Evolutionary conservation across 495 filamentous ascomycete genomes (phyloP).

Genomic region (Durotheca rogersii): DNA sequence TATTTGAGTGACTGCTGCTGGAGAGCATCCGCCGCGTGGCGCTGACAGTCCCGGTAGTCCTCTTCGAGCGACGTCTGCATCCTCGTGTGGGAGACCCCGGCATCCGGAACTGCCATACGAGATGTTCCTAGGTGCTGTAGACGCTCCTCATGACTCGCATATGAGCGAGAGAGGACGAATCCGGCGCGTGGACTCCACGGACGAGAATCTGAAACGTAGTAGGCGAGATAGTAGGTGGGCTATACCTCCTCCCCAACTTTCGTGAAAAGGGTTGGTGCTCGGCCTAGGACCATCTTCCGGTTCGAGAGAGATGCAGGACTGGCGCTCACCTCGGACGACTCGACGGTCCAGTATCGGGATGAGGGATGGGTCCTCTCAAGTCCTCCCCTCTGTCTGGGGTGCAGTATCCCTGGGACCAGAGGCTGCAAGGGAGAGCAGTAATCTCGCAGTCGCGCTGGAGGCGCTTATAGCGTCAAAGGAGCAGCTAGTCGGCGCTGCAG

Average conservation of each 20-base stretch:
- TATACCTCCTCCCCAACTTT: slow-evolving; percentile 9
- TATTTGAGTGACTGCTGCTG: slow-evolving; percentile 15
- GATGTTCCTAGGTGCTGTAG: slow-evolving; percentile 17
- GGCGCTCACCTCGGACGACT: slow-evolving; percentile 21
- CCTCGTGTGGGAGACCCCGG: slow-evolving; percentile 1
- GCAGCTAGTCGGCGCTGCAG: slow-evolving; percentile 13
- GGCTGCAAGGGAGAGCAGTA: slow-evolving; percentile 16
- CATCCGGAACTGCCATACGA: slow-evolving; percentile 14
- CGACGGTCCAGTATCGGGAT: slow-evolving; percentile 14
- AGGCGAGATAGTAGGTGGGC: slow-evolving; percentile 16
- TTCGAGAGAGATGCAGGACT: slow-evolving; percentile 26
- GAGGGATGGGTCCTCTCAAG: slow-evolving; percentile 10
- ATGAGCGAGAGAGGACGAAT: slow-evolving; percentile 14
- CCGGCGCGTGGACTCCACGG: slow-evolving; percentile 12
- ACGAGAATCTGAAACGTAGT: slow-evolving; percentile 19
- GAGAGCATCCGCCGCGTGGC: slow-evolving; percentile 22
- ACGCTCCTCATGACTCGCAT: slow-evolving; percentile 33
- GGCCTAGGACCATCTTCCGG: slow-evolving; percentile 12
- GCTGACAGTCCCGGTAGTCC: slow-evolving; percentile 26
- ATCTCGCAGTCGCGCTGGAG: slow-evolving; percentile 19
- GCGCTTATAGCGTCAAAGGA: slow-evolving; percentile 30
- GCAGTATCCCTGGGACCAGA: slow-evolving; percentile 12
- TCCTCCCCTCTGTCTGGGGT: slow-evolving; percentile 18
- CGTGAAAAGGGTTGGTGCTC: slow-evolving; percentile 10
- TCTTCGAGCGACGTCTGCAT: too few species aligned